These are phyloP conservation scores for Aurantiochytrium sp. DNA, from an alignment of 108 stramenopile species.

Conservation along the genomic window DNA sequence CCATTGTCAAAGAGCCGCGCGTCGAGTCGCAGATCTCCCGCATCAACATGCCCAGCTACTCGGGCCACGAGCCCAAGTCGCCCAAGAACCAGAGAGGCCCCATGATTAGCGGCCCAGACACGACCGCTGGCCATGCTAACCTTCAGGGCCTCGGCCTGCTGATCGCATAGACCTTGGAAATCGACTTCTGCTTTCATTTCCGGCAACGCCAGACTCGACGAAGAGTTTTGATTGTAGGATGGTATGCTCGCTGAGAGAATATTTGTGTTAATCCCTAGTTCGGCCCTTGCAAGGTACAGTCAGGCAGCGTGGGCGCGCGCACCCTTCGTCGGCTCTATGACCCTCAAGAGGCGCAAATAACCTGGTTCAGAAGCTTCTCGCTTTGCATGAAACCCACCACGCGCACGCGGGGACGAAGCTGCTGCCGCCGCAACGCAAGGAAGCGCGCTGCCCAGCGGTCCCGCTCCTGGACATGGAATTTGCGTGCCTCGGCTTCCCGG, in stretches of 20 bases:
- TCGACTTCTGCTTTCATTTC: background rate
- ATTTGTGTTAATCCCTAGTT: too few relatives aligned
- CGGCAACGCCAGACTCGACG: background rate
- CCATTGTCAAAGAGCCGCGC: background rate
- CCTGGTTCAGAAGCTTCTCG: background rate
- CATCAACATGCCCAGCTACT: background rate
- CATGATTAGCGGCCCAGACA: conserved; percentile 6
- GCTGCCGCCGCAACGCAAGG: background rate
- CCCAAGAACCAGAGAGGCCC: background rate
- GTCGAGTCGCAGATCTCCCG: background rate
- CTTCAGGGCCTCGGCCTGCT: background rate
- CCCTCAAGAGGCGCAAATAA: background rate
- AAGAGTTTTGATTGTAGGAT: background rate
- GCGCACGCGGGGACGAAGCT: background rate
- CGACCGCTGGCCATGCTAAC: conserved; percentile 23
- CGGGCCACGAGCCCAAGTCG: background rate
- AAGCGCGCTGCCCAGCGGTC: background rate
- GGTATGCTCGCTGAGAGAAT: too few relatives aligned
- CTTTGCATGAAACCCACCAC: background rate
- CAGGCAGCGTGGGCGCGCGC: too few relatives aligned
- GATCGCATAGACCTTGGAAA: background rate
- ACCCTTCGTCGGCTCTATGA: too few relatives aligned
- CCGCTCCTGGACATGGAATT: background rate
- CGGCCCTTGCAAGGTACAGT: too few relatives aligned
- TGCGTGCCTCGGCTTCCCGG: background rate